Base-by-base conservation (phyloP, 768 basidiomycete species). In the Sarcodon aspratus region DNA sequence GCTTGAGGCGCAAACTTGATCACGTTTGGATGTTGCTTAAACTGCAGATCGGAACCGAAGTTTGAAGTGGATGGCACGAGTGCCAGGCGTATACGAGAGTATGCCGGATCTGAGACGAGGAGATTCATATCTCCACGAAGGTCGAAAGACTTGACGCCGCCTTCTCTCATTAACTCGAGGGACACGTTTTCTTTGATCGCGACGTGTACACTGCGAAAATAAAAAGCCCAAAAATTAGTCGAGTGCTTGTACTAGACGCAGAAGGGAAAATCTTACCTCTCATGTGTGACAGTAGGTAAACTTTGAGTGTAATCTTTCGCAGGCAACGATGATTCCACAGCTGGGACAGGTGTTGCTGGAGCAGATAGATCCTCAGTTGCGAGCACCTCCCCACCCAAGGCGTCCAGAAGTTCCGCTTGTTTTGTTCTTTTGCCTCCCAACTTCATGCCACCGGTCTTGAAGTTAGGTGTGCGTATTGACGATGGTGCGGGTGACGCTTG, bases 401-500 rank as follows among this genome's bases (percentile, higher is more conserved):
- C 87, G 59, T 93, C 89, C 36, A 94, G 63, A 17, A 96, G 63
- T 53, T 95, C 94, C 6, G 86, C 82, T 60, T 95, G 88, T 59
- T 84, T 87, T 31, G 82, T 83, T 68, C 89, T 94, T 69, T 95
- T 97, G 58, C 78, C 77, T 33, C 95, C 94, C 11, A 99, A 76
- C 59, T 98, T 97, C 95, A 99, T 97, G 21, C 95, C 95, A 9
- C 81, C 75, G 38, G 85, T 80, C 70, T 95, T 96, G 80, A 98
- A 98, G 6, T 87, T 78, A 10, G 91, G 86, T 2, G 77, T 59
- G 37, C 82, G 79, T n/a, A 76, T 56, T 0, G 71, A 59, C 3
- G 77, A 68, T 1, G 76, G 66, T 3, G 72, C 66, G 4, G 75
- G 73, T 2, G 76, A 72, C 1, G 67, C 67, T 12, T 63, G 69